Evolutionary conservation across 768 basidiomycete species (phyloP).

Genomic region (Boletus patriciae): DNA sequence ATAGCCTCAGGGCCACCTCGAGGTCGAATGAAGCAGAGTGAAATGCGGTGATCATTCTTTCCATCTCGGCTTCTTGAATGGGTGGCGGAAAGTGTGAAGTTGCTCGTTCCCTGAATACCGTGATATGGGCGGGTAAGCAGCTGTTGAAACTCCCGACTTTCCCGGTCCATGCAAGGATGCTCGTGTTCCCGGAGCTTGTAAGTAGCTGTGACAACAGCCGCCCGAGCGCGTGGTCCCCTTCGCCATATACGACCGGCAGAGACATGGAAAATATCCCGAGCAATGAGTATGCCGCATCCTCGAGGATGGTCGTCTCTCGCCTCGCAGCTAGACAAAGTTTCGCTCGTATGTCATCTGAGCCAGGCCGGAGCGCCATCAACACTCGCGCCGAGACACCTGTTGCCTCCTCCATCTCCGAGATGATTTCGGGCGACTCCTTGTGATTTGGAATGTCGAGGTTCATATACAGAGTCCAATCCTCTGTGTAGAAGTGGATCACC

Average conservation of each 20-base stretch:
- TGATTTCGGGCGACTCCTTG: slow-evolving; percentile 3
- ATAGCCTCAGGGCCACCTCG: too few species aligned
- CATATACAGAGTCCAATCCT: not conserved
- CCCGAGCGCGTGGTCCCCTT: slow-evolving; percentile 5
- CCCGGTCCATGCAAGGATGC: slow-evolving; percentile 8
- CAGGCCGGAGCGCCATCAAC: slow-evolving; percentile 1
- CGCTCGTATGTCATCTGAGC: not conserved
- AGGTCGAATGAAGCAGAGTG: too few species aligned
- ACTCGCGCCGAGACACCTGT: not conserved
- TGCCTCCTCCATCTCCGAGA: slow-evolving; percentile 6
- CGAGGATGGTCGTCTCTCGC: not conserved
- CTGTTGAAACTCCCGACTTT: slow-evolving; percentile 4
- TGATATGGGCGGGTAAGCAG: too few species aligned
- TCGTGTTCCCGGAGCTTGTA: not conserved
- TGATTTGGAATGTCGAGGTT: not conserved
- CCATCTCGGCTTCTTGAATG: not conserved
- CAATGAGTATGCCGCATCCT: not conserved
- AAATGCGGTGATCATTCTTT: not conserved
- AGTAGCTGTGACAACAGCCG: slow-evolving; percentile 5
- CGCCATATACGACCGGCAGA: slow-evolving; percentile 2
- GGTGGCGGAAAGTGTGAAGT: too few species aligned
- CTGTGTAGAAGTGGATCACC: slow-evolving; percentile 6
- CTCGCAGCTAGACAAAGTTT: not conserved
- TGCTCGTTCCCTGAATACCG: too few species aligned
- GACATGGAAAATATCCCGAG: not conserved